A percentile compares a stretch with the other conserved stretches of the same genome.
Conservation (phyloP, 1,139 yeast species). For the Kluyveromyces sp. region DNA sequence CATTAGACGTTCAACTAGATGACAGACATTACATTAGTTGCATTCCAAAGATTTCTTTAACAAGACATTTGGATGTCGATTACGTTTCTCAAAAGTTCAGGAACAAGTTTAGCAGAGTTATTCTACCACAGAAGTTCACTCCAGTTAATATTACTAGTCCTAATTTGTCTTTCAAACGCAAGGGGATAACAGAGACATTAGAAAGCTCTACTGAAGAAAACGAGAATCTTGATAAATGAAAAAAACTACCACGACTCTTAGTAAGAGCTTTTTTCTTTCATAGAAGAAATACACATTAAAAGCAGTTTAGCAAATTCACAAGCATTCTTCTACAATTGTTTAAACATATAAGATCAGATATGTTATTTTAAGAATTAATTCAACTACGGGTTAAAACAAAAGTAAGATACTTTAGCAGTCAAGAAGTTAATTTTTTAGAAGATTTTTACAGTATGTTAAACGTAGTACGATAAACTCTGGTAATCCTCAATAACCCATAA, state of each 20-base stretch:
- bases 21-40: conserved; percentile 96
- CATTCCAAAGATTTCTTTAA: conserved; percentile 80
- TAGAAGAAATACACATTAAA: too few relatives aligned
- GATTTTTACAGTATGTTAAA: too few relatives aligned
- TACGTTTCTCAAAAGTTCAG: conserved; percentile 76
- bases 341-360: too few relatives aligned
- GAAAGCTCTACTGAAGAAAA: not conserved
- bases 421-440: too few relatives aligned
- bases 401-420: too few relatives aligned
- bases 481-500: too few relatives aligned
- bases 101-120: conserved; percentile 78
- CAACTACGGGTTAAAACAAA: too few relatives aligned
- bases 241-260: not conserved
- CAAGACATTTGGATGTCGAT: conserved; percentile 90
- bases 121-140: conserved; percentile 82
- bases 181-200: conserved; percentile 4
- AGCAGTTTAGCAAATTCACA: too few relatives aligned
- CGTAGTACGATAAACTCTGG: too few relatives aligned
- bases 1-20: conserved; percentile 91
- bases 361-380: too few relatives aligned
- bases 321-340: too few relatives aligned
- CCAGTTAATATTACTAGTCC: conserved; percentile 85
- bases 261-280: too few relatives aligned
- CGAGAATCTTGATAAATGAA: not conserved
- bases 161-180: conserved; percentile 26